Evolutionary conservation across 164 flowering plant genomes (phyloP).

Genomic region (Nymphaea thermarum): DNA sequence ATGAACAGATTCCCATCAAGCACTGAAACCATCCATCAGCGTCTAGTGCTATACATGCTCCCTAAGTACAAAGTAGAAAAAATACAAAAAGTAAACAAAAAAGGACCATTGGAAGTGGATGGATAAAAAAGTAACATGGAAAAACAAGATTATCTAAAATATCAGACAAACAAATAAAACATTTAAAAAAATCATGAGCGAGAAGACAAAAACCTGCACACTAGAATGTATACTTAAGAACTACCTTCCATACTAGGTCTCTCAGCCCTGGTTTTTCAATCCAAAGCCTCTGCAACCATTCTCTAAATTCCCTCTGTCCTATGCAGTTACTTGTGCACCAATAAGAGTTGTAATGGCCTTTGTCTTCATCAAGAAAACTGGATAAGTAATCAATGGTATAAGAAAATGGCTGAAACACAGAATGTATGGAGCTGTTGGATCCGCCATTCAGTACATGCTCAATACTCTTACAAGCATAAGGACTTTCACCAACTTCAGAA

Average conservation of each 20-base stretch:
- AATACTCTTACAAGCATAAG: not conserved
- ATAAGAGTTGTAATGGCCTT: conserved; percentile 68
- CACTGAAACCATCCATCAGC: conserved; percentile 57
- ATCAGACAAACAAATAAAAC: too few relatives aligned
- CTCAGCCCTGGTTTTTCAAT: conserved; percentile 52
- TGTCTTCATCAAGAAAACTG: conserved; percentile 57
- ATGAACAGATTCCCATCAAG: conserved; percentile 44
- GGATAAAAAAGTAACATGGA: too few relatives aligned
- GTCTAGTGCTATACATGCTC: conserved; percentile 82
- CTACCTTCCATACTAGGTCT: conserved; percentile 91
- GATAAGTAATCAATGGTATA: conserved; percentile 64
- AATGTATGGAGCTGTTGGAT: not conserved
- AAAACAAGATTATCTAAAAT: too few relatives aligned
- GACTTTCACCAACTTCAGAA: conserved; percentile 5
- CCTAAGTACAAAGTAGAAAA: conserved; percentile 27
- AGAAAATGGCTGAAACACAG: conserved; percentile 20
- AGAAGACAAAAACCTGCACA: too few relatives aligned
- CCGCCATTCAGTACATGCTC: conserved; percentile 12
- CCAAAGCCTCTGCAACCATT: conserved; percentile 93
- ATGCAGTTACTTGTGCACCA: conserved; percentile 80
- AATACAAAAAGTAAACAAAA: too few relatives aligned
- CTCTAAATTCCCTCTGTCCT: conserved; percentile 84
- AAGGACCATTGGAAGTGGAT: too few relatives aligned
- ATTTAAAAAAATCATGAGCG: too few relatives aligned
- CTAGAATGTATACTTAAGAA: not conserved